Base-by-base conservation (phyloP, 768 basidiomycete genomes). In the Hygrocybe punicea region DNA sequence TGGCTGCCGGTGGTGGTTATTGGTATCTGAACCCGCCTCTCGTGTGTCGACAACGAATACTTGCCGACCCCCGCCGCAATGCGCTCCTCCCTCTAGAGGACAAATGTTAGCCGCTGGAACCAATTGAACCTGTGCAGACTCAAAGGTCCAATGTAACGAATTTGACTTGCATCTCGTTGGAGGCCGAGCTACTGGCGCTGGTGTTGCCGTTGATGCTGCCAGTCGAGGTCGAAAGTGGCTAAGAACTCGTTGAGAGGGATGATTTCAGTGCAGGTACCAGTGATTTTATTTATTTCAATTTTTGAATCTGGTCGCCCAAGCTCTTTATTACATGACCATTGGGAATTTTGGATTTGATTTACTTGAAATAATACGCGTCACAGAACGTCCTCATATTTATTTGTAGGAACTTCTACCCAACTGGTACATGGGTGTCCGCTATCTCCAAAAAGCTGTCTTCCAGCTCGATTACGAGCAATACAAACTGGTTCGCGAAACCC, bases 151-250 rank as follows among this genome's bases (percentile, higher is more conserved):
- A 2, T 76, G 75, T 2, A 76, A 79, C n/a, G 81, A 82, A 51
- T 91, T 91, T 60, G 93, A 95, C 70, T 65, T 94, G 25, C 73
- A 94, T 49, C 76, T 98, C 62, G 85, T 98, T 33, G 96, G 95
- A 23, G 95, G 96, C 37, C 96, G 96, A 17, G n/a, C n/a, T n/a
- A n/a, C n/a, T n/a, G n/a, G n/a, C n/a, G n/a, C n/a, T n/a, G n/a
- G n/a, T n/a, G n/a, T 94, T n/a, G 96, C 95, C 7, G 82, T 99
- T 11, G 96, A 98, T 70, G 96, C 96, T 45, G 93, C 91, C 5
- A 90, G 85, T 65, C 76, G 96, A 56, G 95, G n/a, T n/a, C n/a
- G n/a, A n/a, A n/a, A n/a, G 97, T n/a, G n/a, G 0, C 78, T 99
- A 44, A 91, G 85, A 67, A 95, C 98, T 98, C 57, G 94, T 98